These are phyloP conservation scores for Curvularia verruculosa DNA, from an alignment of 2,329 filamentous ascomycete species.

Conservation along the genomic window DNA sequence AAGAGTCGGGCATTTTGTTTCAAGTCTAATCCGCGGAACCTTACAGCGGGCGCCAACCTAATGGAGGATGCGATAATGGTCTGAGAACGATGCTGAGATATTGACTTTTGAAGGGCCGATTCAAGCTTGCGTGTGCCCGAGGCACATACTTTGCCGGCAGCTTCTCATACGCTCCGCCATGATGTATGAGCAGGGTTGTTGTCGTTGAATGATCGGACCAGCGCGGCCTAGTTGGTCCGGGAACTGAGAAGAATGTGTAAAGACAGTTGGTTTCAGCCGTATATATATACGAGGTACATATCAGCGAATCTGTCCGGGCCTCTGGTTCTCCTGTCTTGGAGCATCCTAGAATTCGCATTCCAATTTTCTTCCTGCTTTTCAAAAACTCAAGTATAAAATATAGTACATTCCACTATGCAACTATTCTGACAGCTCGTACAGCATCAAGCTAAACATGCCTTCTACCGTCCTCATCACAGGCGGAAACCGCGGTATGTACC, in stretches of 20 bases:
- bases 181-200: neutral
- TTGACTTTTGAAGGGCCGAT: neutral
- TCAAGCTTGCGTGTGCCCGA: neutral
- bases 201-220: neutral
- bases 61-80: neutral
- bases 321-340: neutral
- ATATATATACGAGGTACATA: neutral
- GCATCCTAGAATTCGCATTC: neutral
- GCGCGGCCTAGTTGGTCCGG: neutral
- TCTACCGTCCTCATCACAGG: constrained; percentile 40
- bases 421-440: neutral
- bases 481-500: constrained; percentile 36
- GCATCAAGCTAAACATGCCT: neutral
- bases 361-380: neutral
- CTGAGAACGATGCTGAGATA: neutral
- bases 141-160: neutral
- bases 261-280: neutral
- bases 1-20: neutral
- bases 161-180: neutral
- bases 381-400: neutral
- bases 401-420: neutral
- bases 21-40: neutral
- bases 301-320: neutral
- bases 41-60: neutral
- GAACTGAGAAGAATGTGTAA: neutral